Evolutionary conservation across 805 yeast species (phyloP).

Genomic region (Millerozyma acaciae): DNA sequence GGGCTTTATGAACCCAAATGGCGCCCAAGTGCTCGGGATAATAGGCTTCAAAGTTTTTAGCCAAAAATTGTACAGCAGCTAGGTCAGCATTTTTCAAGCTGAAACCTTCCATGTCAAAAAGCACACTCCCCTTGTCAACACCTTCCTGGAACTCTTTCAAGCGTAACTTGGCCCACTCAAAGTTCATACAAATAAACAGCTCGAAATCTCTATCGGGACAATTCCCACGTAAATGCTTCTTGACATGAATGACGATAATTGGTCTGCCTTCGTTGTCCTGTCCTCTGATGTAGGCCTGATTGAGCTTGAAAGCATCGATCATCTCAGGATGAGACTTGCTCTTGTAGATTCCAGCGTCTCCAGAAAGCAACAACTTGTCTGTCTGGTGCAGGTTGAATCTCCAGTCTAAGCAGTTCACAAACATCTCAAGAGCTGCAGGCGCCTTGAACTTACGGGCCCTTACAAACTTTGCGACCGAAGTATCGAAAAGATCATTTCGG

Average conservation of each 20-base stretch:
- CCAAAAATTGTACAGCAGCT: slow-evolving; percentile 79
- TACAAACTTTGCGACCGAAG: slow-evolving; percentile 65
- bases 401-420: slow-evolving; percentile 72
- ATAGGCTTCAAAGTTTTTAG: slow-evolving; percentile 84
- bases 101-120: slow-evolving; percentile 63
- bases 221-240: slow-evolving; percentile 19
- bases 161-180: slow-evolving; percentile 69
- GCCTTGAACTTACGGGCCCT: slow-evolving; percentile 87
- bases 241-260: slow-evolving; percentile 15
- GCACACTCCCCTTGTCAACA: slow-evolving; percentile 4
- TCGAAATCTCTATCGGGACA: slow-evolving; percentile 35
- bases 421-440: slow-evolving; percentile 64
- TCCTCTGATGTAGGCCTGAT: slow-evolving; percentile 70
- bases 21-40: slow-evolving; percentile 89
- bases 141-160: slow-evolving; percentile 32
- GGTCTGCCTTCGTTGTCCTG: slow-evolving; percentile 47
- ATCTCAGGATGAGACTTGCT: slow-evolving; percentile 34
- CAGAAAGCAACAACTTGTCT: slow-evolving; percentile 54
- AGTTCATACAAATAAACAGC: slow-evolving; percentile 64
- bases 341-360: slow-evolving; percentile 58
- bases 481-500: slow-evolving; percentile 81
- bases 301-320: slow-evolving; percentile 49
- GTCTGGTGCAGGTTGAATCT: slow-evolving; percentile 55
- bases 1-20: slow-evolving; percentile 84
- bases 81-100: slow-evolving; percentile 87